A percentile compares a stretch with the other conserved stretches of the same genome.
These are phyloP conservation scores for Axilococcus clingmanii DNA, from an alignment of 139 green algal genomes.

Conservation along the genomic window DNA sequence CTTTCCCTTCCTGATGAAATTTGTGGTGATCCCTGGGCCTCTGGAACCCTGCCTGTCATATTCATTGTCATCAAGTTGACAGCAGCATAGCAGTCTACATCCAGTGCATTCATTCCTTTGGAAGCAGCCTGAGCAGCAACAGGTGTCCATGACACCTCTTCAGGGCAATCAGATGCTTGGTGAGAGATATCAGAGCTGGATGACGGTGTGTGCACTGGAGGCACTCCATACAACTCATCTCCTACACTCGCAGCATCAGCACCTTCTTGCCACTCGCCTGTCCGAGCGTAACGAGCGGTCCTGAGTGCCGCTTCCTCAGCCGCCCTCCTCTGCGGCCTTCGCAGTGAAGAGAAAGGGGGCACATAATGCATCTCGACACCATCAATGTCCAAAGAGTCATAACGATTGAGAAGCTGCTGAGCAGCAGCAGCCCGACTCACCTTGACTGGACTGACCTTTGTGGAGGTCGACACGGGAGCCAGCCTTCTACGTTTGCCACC, in stretches of 20 bases:
- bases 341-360: background rate
- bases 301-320: slow-evolving; percentile 27
- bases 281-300: slow-evolving; percentile 25
- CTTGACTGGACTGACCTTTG: background rate
- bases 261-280: slow-evolving; percentile 19
- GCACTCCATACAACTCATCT: background rate
- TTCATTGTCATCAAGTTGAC: slow-evolving; percentile 55
- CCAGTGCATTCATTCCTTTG: background rate
- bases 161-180: slow-evolving; percentile 34
- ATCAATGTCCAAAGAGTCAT: slow-evolving; percentile 14
- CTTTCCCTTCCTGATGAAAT: too few species aligned
- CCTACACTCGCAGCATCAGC: background rate
- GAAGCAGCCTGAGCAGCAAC: slow-evolving; percentile 1
- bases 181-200: slow-evolving; percentile 8
- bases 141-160: slow-evolving; percentile 41
- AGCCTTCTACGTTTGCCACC: slow-evolving; percentile 21
- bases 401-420: slow-evolving; percentile 9
- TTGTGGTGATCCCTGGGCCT: too few species aligned
- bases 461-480: background rate
- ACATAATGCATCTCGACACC: slow-evolving; percentile 2
- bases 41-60: too few species aligned
- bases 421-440: slow-evolving; percentile 1
- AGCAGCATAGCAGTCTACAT: slow-evolving; percentile 34
- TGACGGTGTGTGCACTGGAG: slow-evolving; percentile 5
- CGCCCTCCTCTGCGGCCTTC: slow-evolving; percentile 16